Base-by-base conservation (phyloP, 305 asterid genomes). In the Lippia alba region DNA sequence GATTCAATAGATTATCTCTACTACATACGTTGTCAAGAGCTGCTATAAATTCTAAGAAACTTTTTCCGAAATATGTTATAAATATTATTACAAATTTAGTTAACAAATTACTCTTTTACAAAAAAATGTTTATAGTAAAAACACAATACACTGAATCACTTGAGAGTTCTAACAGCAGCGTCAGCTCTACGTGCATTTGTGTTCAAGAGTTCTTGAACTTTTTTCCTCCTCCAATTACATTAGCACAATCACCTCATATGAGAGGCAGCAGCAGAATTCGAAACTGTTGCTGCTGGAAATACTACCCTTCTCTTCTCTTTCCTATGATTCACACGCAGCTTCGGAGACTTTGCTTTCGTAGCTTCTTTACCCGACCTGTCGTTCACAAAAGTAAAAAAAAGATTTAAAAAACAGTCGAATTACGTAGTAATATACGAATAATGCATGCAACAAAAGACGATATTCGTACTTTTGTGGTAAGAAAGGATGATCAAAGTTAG, bases 311-410 rank as follows among this genome's bases (percentile, higher is more conserved):
- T 75, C 80, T 81, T 84, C 80, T 89, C 94, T 61, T 83, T 88
- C 64, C 90, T 83, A 48, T 62, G 70, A 64, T 82, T 32, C 39
- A 91, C 83, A 4, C 64, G 87, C 75, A 93, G 74, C 78, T 83
- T 87, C 6, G 98, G 98, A 4, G 97, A 87, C 82, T 82, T 87
- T 14, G 96, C 87, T 73, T 85, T 93, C 0, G 96, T 93, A 1
- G 46, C 89, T 66, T 76, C 92, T 70, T 77, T 93, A 9, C 61
- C 77, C 33, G 97, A 93, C 86, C 97, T 89, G 78, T 71, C 49
- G 41, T 48, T 40, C 20, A 17, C 3, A 12, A 30, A 1, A 44
- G 32, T 61, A 24, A 32, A 1, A 17, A 45, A 56, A 55, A 44
- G 44, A 8, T 1, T 4, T 33, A 34, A 8, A 46, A 46, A 16